phyloP scores from a whole-genome alignment of 1,139 yeast genomes.

The Suhomyces choctaworum region DNA sequence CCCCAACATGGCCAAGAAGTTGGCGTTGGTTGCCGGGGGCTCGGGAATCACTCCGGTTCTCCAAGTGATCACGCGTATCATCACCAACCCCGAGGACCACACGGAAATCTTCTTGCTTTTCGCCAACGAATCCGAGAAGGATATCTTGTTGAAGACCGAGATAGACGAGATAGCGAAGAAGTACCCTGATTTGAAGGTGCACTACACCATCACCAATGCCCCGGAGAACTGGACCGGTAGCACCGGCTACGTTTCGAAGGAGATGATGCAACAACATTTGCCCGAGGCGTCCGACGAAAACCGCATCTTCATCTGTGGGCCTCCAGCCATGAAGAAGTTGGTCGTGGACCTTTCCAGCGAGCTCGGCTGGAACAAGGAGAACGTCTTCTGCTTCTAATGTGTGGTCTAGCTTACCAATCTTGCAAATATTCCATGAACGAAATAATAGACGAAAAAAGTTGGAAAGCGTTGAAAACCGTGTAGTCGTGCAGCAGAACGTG shows the following conservation, averaged over 20 bases:
- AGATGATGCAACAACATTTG: constrained; percentile 51
- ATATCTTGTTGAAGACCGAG: constrained; percentile 67
- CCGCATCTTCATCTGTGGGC: constrained; percentile 73
- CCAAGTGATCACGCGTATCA: constrained; percentile 62
- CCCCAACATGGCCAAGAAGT: constrained; percentile 58
- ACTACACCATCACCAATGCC: constrained; percentile 44
- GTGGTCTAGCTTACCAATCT: background rate
- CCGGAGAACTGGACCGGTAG: constrained; percentile 55
- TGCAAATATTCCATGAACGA: too few relatives aligned
- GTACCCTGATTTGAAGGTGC: constrained; percentile 61
- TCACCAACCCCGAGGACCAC: constrained; percentile 64
- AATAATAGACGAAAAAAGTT: too few relatives aligned
- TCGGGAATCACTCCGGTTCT: constrained; percentile 79
- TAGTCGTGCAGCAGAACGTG: too few relatives aligned
- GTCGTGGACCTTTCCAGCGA: constrained; percentile 52
- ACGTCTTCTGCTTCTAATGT: constrained; percentile 62
- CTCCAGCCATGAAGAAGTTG: constrained; percentile 62
- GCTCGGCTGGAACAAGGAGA: constrained; percentile 62
- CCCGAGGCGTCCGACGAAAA: constrained; percentile 40
- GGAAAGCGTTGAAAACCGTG: too few relatives aligned
- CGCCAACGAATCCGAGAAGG: constrained; percentile 73
- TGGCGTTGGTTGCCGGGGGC: constrained; percentile 79
- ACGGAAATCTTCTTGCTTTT: constrained; percentile 62
- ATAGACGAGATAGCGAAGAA: constrained; percentile 64
- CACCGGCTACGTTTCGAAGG: constrained; percentile 59